These are phyloP conservation scores for Cryptococcus wingfieldii DNA, from an alignment of 1,284 basidiomycete genomes.

Conservation along the genomic window DNA sequence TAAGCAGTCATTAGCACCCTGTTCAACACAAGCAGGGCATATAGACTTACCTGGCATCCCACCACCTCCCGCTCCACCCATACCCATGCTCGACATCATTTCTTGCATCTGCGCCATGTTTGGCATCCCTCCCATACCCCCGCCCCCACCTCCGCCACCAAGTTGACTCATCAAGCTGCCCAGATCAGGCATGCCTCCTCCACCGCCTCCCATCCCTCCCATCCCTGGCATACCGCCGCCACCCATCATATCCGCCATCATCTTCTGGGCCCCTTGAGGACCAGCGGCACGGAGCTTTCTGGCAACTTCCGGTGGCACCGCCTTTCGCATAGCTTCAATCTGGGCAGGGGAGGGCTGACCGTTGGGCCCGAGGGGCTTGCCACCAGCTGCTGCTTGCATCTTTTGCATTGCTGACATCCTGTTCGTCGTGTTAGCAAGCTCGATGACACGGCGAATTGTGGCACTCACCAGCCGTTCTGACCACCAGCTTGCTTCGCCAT, in stretches of 20 bases:
- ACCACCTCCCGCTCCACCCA: constrained; percentile 47
- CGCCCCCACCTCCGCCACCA: constrained; percentile 45
- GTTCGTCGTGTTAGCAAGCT: background rate
- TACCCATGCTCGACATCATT: constrained; percentile 83
- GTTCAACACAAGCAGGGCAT: background rate
- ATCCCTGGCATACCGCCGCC: constrained; percentile 50
- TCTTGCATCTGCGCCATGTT: constrained; percentile 51
- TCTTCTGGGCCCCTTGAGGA: constrained; percentile 82
- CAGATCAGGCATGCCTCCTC: constrained; percentile 58
- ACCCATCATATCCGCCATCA: constrained; percentile 95
- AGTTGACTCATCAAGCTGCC: constrained; percentile 54
- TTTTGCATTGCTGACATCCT: constrained; percentile 84
- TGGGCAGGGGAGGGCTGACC: constrained; percentile 88
- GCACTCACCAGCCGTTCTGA: constrained; percentile 77
- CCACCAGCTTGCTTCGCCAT: constrained; percentile 97
- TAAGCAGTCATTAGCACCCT: constrained; percentile 5
- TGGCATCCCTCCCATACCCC: constrained; percentile 41
- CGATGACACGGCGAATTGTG: background rate
- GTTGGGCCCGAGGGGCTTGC: constrained; percentile 73
- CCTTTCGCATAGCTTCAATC: constrained; percentile 84
- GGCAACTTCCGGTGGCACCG: constrained; percentile 84
- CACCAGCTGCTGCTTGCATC: constrained; percentile 78
- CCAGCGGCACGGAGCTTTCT: constrained; percentile 71
- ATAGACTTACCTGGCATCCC: constrained; percentile 47
- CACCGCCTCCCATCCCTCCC: constrained; percentile 42